Percentiles rank a stretch among this genome's conserved stretches.
Evolutionary conservation across 2,329 filamentous ascomycete species (phyloP).

Genomic region (Curvularia verruculosa): DNA sequence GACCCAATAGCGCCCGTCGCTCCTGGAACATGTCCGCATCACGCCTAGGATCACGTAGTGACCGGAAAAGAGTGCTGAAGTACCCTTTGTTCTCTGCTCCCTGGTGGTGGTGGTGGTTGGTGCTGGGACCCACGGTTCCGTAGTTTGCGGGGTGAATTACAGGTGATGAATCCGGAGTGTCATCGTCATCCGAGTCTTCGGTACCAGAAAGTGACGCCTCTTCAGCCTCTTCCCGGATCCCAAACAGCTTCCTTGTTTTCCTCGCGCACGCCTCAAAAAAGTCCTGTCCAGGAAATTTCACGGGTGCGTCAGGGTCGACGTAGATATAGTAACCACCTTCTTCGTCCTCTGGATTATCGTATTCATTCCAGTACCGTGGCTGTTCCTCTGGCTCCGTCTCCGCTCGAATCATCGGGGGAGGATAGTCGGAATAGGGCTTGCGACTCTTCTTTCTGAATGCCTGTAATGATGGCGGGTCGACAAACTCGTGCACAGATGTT

Average conservation of each 20-base stretch:
- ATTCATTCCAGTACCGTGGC: constrained; percentile 80
- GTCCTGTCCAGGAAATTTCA: constrained; percentile 67
- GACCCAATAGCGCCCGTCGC: constrained; percentile 56
- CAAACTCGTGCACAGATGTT: constrained; percentile 44
- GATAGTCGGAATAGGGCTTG: constrained; percentile 38
- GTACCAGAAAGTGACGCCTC: constrained; percentile 38
- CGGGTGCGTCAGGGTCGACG: constrained; percentile 69
- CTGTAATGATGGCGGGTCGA: constrained; percentile 49
- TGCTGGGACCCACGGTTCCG: constrained; percentile 38
- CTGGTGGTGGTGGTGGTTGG: too few relatives aligned
- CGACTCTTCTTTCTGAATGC: constrained; percentile 54
- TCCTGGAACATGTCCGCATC: constrained; percentile 55
- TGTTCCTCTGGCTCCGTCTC: constrained; percentile 26
- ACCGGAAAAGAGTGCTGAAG: constrained; percentile 42
- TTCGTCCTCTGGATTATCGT: constrained; percentile 75
- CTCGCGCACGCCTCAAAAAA: constrained; percentile 57
- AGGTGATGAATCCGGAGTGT: constrained; percentile 52
- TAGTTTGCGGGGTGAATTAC: constrained; percentile 55
- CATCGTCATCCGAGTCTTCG: constrained; percentile 58
- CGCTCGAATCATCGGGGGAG: constrained; percentile 25
- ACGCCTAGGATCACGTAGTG: constrained; percentile 31
- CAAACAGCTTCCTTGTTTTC: constrained; percentile 35
- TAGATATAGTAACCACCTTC: constrained; percentile 73
- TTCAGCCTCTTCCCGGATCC: constrained; percentile 27
- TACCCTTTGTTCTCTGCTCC: constrained; percentile 29